Evolutionary conservation across 106 monocot species (phyloP).

Genomic region (Dioscorea zingiberensis): DNA sequence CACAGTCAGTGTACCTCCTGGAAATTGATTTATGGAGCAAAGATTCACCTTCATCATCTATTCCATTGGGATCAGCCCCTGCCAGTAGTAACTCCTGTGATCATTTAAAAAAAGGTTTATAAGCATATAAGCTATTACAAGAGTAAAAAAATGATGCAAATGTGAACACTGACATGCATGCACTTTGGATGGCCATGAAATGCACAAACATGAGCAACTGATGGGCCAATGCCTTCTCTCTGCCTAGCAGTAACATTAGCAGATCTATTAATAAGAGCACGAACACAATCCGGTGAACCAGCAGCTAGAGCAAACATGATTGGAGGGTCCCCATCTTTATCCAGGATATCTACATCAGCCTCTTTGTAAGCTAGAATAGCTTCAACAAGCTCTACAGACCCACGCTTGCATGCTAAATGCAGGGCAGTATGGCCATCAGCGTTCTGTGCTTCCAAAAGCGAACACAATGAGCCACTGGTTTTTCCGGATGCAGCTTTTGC

Average conservation of each 20-base stretch:
- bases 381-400: slow-evolving; percentile 75
- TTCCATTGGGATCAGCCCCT: slow-evolving; percentile 91
- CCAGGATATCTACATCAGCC: slow-evolving; percentile 80
- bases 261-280: slow-evolving; percentile 63
- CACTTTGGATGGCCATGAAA: slow-evolving; percentile 94
- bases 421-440: slow-evolving; percentile 83
- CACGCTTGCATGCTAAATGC: slow-evolving; percentile 84
- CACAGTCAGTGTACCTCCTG: slow-evolving; percentile 79
- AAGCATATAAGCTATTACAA: slow-evolving; percentile 4
- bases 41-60: slow-evolving; percentile 97
- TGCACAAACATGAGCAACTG: slow-evolving; percentile 89
- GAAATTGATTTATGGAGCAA: slow-evolving; percentile 80
- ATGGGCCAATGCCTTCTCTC: slow-evolving; percentile 77
- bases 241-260: slow-evolving; percentile 60
- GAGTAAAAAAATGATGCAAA: background rate
- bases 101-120: slow-evolving; percentile 9
- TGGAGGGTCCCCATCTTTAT: slow-evolving; percentile 93
- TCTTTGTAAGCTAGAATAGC: slow-evolving; percentile 70
- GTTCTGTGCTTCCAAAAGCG: slow-evolving; percentile 83
- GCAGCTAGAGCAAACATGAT: slow-evolving; percentile 86
- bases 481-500: slow-evolving; percentile 50
- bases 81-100: slow-evolving; percentile 79
- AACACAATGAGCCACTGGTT: slow-evolving; percentile 46
- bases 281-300: slow-evolving; percentile 79
- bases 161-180: slow-evolving; percentile 61